Conservation (phyloP, 1,284 basidiomycete species). For the Wallemia hederae region DNA sequence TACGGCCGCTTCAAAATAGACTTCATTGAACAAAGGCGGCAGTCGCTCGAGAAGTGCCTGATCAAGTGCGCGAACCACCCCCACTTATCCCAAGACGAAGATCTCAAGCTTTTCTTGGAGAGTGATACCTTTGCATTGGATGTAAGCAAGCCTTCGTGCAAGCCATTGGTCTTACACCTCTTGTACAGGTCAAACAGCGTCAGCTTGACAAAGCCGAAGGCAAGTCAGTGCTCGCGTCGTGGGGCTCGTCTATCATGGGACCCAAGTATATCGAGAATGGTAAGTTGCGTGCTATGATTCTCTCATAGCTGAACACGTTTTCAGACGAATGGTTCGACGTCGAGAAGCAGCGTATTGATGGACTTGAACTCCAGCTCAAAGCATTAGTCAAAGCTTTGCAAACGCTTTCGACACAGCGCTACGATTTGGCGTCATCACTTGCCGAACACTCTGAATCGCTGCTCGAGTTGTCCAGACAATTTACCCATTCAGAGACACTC, state of each 20-base stretch:
- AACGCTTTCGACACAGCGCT: conserved; percentile 43
- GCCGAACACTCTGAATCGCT: neutral
- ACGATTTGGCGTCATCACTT: conserved; percentile 22
- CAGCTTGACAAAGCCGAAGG: conserved; percentile 8
- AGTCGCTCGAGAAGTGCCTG: conserved; percentile 63
- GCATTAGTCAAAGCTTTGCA: conserved; percentile 62
- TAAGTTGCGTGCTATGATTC: conserved; percentile 26
- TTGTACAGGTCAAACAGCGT: conserved; percentile 13
- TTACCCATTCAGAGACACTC: neutral
- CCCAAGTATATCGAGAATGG: conserved; percentile 75
- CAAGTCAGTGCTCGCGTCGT: neutral
- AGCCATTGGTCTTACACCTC: neutral
- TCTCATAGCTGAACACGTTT: neutral
- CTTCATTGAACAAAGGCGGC: conserved; percentile 55
- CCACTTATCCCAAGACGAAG: conserved; percentile 48
- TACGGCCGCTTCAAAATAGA: conserved; percentile 67
- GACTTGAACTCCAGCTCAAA: conserved; percentile 62
- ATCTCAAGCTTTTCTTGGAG: conserved; percentile 61
- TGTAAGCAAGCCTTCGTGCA: conserved; percentile 21
- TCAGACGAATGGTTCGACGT: conserved; percentile 61
- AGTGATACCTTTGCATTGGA: conserved; percentile 57
- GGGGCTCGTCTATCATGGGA: conserved; percentile 26
- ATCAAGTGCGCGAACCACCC: conserved; percentile 68
- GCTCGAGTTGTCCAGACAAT: neutral
- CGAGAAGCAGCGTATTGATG: conserved; percentile 58